Conservation (phyloP, 768 basidiomycete species). For the Leccinum obscurum region DNA sequence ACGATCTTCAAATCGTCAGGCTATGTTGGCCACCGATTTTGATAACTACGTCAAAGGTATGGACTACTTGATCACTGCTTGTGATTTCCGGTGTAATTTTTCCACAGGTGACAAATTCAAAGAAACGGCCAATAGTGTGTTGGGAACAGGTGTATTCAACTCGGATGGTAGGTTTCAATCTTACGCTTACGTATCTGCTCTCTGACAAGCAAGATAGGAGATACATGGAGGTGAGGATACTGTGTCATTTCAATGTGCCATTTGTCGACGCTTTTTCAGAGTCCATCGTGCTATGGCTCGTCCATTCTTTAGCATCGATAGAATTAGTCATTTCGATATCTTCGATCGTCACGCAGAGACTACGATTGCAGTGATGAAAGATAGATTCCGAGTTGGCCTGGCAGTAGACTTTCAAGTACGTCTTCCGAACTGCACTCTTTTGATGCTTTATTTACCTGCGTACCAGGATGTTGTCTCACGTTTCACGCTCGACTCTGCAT, state of each 20-base stretch:
- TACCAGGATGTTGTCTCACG: constrained; percentile 44
- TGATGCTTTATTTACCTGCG: background rate
- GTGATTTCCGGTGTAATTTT: background rate
- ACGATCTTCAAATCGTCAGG: constrained; percentile 21
- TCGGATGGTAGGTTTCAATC: constrained; percentile 40
- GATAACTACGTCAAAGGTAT: constrained; percentile 45
- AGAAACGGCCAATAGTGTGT: constrained; percentile 31
- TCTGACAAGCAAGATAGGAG: constrained; percentile 40
- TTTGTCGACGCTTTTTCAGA: constrained; percentile 29
- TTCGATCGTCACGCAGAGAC: constrained; percentile 55
- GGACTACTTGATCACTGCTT: background rate
- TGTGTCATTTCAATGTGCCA: background rate
- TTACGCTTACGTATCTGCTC: background rate
- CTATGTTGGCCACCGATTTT: constrained; percentile 45
- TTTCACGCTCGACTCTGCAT: constrained; percentile 54
- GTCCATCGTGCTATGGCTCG: constrained; percentile 69
- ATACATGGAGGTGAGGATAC: constrained; percentile 62
- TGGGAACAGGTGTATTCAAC: constrained; percentile 59
- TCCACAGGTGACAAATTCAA: constrained; percentile 35
- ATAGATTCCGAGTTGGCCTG: constrained; percentile 44
- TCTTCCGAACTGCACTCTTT: background rate
- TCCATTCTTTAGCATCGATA: constrained; percentile 66
- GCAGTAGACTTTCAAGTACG: constrained; percentile 62
- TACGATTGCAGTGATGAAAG: constrained; percentile 45
- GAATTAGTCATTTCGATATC: constrained; percentile 61